phyloP scores from a whole-genome alignment of 352 stramenopile species.

The Globisporangium middletonii region DNA sequence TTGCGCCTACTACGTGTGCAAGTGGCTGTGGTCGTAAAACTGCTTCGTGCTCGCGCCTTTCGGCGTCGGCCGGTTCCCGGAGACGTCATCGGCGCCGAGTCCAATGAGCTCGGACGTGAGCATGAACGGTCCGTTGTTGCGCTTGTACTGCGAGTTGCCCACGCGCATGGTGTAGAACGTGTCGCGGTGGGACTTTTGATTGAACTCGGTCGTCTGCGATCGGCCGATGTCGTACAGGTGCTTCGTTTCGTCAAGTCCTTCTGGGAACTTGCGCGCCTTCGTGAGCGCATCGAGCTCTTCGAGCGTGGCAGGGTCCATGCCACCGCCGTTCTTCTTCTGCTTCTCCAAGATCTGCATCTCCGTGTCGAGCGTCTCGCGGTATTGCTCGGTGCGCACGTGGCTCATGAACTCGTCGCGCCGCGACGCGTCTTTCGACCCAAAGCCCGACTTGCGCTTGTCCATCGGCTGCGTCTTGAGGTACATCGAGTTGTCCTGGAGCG shows the following conservation, averaged over 20 bases:
- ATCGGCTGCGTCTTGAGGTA: conserved; percentile 88
- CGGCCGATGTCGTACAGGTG: conserved; percentile 79
- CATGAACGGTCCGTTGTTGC: conserved; percentile 80
- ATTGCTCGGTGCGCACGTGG: conserved; percentile 86
- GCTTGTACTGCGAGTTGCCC: conserved; percentile 70
- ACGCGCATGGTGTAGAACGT: conserved; percentile 80
- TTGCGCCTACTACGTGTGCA: conserved; percentile 23
- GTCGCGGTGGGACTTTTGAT: conserved; percentile 78
- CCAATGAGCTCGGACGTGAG: conserved; percentile 67
- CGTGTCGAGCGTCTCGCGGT: conserved; percentile 77
- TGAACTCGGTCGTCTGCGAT: conserved; percentile 77
- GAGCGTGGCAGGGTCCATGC: conserved; percentile 24
- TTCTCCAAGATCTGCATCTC: conserved; percentile 81
- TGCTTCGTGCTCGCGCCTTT: conserved; percentile 77
- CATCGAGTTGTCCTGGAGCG: conserved; percentile 80
- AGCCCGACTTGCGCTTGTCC: conserved; percentile 84
- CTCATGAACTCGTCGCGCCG: conserved; percentile 90
- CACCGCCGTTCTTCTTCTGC: conserved; percentile 33
- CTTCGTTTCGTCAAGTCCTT: conserved; percentile 69
- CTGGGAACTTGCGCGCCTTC: conserved; percentile 50
- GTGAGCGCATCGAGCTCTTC: conserved; percentile 40
- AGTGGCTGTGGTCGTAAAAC: conserved; percentile 80
- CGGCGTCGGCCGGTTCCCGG: conserved; percentile 42
- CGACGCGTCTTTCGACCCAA: conserved; percentile 87
- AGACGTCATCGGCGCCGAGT: conserved; percentile 56